These are phyloP conservation scores for Coleophoma eucalyptorum DNA, from an alignment of 2,329 filamentous ascomycete genomes.

Conservation along the genomic window DNA sequence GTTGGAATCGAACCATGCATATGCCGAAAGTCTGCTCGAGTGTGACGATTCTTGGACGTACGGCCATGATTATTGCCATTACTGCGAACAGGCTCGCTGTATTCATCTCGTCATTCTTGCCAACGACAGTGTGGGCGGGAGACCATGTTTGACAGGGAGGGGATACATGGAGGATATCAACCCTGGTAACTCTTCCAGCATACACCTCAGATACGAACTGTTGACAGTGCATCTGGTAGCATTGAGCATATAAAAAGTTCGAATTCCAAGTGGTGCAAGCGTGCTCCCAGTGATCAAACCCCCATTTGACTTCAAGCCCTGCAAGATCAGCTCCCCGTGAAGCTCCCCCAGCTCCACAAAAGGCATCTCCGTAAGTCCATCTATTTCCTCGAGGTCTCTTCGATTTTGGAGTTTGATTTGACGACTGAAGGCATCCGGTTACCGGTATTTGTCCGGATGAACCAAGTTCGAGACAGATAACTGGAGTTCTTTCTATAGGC, in stretches of 20 bases:
- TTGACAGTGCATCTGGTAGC: slow-evolving; percentile 44
- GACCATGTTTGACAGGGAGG: slow-evolving; percentile 79
- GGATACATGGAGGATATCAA: slow-evolving; percentile 71
- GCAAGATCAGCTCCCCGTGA: slow-evolving; percentile 58
- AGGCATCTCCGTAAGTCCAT: slow-evolving; percentile 69
- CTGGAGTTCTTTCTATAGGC: too few species aligned
- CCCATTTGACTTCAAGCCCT: slow-evolving; percentile 56
- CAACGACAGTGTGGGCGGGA: slow-evolving; percentile 59
- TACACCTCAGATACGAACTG: slow-evolving; percentile 39
- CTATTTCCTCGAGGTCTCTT: slow-evolving; percentile 30
- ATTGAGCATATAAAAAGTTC: slow-evolving; percentile 29
- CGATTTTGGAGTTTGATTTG: too few species aligned
- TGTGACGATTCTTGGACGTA: slow-evolving; percentile 66
- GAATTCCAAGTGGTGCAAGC: slow-evolving; percentile 17
- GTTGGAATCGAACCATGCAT: slow-evolving; percentile 43
- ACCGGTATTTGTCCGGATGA: too few species aligned
- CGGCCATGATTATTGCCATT: slow-evolving; percentile 49
- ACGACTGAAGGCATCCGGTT: too few species aligned
- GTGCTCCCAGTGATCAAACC: slow-evolving; percentile 53
- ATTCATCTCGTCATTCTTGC: slow-evolving; percentile 63
- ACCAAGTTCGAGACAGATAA: too few species aligned
- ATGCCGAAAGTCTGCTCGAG: slow-evolving; percentile 78
- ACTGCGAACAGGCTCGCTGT: slow-evolving; percentile 54
- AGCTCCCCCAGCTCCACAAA: slow-evolving; percentile 69
- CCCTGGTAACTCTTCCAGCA: slow-evolving; percentile 29